Evolutionary conservation across 2,329 filamentous ascomycete genomes (phyloP).

Genomic region (Triangularia verruculosa): DNA sequence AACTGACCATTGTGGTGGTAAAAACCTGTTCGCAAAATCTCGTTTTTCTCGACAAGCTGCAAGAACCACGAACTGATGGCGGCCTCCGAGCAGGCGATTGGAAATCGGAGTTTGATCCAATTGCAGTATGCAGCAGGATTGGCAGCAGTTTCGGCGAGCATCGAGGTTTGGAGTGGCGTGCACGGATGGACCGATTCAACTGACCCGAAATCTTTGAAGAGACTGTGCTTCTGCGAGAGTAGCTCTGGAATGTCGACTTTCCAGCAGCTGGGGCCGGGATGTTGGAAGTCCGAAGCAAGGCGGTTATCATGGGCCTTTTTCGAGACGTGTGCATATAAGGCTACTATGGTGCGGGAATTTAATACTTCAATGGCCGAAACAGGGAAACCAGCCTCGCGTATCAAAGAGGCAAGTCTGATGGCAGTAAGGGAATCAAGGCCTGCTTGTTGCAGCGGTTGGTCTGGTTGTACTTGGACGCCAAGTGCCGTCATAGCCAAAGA

Average conservation of each 20-base stretch:
- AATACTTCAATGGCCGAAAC: constrained; percentile 62
- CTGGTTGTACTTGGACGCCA: constrained; percentile 28
- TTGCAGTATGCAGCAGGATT: constrained; percentile 70
- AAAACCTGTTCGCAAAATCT: constrained; percentile 74
- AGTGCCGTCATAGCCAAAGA: constrained; percentile 31
- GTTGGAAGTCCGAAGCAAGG: neutral
- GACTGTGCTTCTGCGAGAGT: neutral
- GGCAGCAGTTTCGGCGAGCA: constrained; percentile 71
- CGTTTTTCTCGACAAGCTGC: constrained; percentile 52
- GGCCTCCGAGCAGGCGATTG: constrained; percentile 33
- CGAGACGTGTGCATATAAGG: constrained; percentile 18
- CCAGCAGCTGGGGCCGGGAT: neutral
- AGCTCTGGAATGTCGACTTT: neutral
- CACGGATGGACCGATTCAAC: constrained; percentile 56
- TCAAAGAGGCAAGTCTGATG: constrained; percentile 56
- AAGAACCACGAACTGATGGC: constrained; percentile 49
- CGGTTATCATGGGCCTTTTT: neutral
- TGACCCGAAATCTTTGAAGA: constrained; percentile 35
- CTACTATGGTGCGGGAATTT: constrained; percentile 44
- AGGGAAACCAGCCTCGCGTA: constrained; percentile 56
- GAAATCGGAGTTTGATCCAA: constrained; percentile 64
- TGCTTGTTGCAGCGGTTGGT: constrained; percentile 32
- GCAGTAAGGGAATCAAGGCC: constrained; percentile 43
- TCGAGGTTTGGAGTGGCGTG: constrained; percentile 71
- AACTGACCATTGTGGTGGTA: constrained; percentile 51